phyloP scores from a whole-genome alignment of 345 rosid species.

The Gossypium bickii region DNA sequence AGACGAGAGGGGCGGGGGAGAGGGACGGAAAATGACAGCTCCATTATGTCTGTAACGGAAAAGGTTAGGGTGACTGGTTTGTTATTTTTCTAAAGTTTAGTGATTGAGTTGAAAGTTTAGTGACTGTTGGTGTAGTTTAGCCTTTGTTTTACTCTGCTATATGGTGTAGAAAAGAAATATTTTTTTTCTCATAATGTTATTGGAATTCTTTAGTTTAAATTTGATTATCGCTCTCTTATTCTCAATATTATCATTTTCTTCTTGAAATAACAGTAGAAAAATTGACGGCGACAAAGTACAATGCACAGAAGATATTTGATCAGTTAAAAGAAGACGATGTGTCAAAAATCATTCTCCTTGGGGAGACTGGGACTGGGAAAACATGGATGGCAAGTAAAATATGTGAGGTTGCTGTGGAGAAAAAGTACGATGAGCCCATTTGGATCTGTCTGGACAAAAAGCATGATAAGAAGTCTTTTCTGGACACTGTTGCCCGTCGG shows the following conservation, averaged over 20 bases:
- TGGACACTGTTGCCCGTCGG: slow-evolving; percentile 36
- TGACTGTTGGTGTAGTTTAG: no score
- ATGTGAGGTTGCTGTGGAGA: background rate
- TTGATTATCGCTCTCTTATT: background rate
- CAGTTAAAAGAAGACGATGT: background rate
- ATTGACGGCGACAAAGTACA: background rate
- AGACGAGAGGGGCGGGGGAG: no score
- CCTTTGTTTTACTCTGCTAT: no score
- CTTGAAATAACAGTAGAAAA: background rate
- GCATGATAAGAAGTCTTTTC: slow-evolving; percentile 18
- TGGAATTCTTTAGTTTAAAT: background rate
- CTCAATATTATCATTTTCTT: background rate
- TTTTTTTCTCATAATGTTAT: background rate
- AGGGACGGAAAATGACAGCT: no score
- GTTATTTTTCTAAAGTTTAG: no score
- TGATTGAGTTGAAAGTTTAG: no score
- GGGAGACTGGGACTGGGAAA: slow-evolving; percentile 47
- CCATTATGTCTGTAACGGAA: no score
- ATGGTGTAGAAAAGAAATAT: background rate
- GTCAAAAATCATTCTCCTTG: slow-evolving; percentile 23
- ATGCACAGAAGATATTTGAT: background rate
- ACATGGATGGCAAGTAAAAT: slow-evolving; percentile 41
- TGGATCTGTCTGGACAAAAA: slow-evolving; percentile 40
- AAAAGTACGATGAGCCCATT: background rate
- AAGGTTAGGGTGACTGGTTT: no score